These are phyloP conservation scores for Silene noctiflora DNA, from an alignment of 179 eudicot species.

Conservation along the genomic window DNA sequence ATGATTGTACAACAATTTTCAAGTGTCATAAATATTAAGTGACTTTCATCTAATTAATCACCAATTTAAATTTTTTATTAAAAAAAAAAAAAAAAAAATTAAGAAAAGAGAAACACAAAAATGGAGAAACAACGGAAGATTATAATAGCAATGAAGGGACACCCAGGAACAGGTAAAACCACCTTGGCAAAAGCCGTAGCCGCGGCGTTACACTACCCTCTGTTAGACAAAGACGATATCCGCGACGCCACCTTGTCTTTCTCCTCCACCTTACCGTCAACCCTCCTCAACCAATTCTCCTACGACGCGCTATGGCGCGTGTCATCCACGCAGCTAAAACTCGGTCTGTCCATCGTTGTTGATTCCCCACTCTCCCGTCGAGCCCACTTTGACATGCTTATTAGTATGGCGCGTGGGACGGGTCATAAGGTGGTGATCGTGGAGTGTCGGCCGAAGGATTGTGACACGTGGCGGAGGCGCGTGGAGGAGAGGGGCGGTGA, in stretches of 20 bases:
- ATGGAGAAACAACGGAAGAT: conserved; percentile 20
- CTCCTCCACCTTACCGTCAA: conserved; percentile 28
- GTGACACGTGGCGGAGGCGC: conserved; percentile 11
- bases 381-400: conserved; percentile 31
- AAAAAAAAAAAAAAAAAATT: neutral
- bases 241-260: conserved; percentile 44
- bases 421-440: conserved; percentile 32
- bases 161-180: conserved; percentile 77
- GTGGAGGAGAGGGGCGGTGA: conserved; percentile 9
- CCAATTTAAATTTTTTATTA: no score
- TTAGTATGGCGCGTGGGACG: conserved; percentile 22
- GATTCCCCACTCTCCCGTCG: conserved; percentile 46
- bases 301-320: conserved; percentile 41
- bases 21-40: no score
- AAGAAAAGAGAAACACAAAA: neutral
- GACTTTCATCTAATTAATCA: no score
- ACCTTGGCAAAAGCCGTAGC: conserved; percentile 63
- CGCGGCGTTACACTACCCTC: conserved; percentile 44
- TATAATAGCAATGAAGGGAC: conserved; percentile 80
- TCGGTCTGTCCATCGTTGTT: conserved; percentile 39
- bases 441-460: conserved; percentile 34
- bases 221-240: conserved; percentile 77
- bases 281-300: conserved; percentile 44
- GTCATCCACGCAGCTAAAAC: conserved; percentile 32
- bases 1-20: no score